A percentile compares a stretch with the other conserved stretches of the same genome.
phyloP scores from a whole-genome alignment of 768 basidiomycete species.

The Mycena amicta region DNA sequence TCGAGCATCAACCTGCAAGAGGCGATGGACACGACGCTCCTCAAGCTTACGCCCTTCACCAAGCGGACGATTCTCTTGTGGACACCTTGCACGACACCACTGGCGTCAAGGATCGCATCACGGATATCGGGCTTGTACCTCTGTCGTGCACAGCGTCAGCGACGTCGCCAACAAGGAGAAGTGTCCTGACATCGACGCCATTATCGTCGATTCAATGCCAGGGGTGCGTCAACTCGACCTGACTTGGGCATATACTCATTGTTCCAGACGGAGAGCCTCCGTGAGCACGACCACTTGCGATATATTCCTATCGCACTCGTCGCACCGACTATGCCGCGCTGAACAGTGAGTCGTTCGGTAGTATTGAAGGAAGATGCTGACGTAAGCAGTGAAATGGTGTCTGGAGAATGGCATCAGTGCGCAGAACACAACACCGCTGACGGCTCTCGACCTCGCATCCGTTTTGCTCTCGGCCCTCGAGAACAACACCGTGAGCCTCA shows the following conservation, averaged over 20 bases:
- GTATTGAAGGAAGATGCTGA: constrained; percentile 16
- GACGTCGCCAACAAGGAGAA: constrained; percentile 82
- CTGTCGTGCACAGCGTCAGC: constrained; percentile 74
- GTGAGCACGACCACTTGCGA: constrained; percentile 91
- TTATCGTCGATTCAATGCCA: constrained; percentile 87
- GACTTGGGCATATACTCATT: constrained; percentile 3
- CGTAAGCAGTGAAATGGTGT: constrained; percentile 84
- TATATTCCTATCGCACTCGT: constrained; percentile 96
- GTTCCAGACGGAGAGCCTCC: constrained; percentile 79
- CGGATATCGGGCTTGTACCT: constrained; percentile 77
- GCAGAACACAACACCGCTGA: constrained; percentile 90
- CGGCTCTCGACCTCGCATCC: constrained; percentile 84
- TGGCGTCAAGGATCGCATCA: constrained; percentile 74
- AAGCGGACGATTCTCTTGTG: constrained; percentile 90
- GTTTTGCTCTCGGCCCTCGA: constrained; percentile 94
- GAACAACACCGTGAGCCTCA: constrained; percentile 76
- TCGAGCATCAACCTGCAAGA: constrained; percentile 74
- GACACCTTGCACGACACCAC: constrained; percentile 81
- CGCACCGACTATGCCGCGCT: constrained; percentile 76
- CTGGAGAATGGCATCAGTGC: constrained; percentile 95
- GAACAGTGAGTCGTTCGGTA: constrained; percentile 56
- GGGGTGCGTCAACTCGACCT: constrained; percentile 56
- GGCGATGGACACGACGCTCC: constrained; percentile 69
- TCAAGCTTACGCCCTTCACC: constrained; percentile 84
- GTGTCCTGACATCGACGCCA: constrained; percentile 90